phyloP scores from a whole-genome alignment of 345 rosid genomes.

The Salix purpurea region DNA sequence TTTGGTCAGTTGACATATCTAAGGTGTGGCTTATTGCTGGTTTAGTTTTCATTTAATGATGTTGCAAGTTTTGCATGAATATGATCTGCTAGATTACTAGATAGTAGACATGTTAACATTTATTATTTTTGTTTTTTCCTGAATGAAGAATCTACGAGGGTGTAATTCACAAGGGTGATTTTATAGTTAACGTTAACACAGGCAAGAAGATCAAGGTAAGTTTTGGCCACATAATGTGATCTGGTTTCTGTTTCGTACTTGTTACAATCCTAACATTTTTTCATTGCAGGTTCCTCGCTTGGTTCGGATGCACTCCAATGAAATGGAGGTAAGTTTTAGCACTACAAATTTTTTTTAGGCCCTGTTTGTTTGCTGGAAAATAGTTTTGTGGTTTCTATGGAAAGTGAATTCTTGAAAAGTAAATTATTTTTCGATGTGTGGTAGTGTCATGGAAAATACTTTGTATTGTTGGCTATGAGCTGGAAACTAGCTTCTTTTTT shows the following conservation, averaged over 20 bases:
- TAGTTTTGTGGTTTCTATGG: not conserved
- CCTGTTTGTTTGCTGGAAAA: not conserved
- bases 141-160: constrained; percentile 84
- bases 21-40: constrained; percentile 38
- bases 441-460: no score
- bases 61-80: not conserved
- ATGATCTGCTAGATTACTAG: not conserved
- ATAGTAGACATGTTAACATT: not conserved
- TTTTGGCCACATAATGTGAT: not conserved
- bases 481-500: no score
- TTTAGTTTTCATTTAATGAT: not conserved
- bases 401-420: not conserved
- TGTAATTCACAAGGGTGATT: constrained; percentile 88
- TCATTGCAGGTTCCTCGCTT: constrained; percentile 74
- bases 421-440: no score
- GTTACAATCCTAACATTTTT: constrained; percentile 19
- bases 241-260: not conserved
- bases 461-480: no score
- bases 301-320: constrained; percentile 95
- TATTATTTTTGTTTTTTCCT: not conserved
- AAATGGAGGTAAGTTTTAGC: constrained; percentile 82
- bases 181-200: constrained; percentile 77
- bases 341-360: not conserved
- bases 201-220: constrained; percentile 93
- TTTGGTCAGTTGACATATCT: constrained; percentile 91